phyloP scores from a whole-genome alignment of 2,329 filamentous ascomycete genomes.

The Colletotrichum sp. region DNA sequence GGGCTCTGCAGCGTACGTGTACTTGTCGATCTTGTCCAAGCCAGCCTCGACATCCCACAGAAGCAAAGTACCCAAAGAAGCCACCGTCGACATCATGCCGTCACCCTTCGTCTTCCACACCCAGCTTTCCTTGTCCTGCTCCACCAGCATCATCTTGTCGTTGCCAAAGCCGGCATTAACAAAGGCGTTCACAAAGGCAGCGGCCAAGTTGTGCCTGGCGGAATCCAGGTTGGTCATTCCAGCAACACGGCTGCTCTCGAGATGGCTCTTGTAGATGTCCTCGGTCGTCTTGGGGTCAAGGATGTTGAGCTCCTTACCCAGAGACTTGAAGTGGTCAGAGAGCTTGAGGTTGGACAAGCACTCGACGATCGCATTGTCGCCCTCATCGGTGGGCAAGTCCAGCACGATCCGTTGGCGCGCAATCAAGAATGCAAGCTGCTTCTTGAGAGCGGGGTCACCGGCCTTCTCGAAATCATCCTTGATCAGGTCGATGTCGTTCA shows the following conservation, averaged over 20 bases:
- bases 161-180: slow-evolving; percentile 95
- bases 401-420: slow-evolving; percentile 90
- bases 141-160: slow-evolving; percentile 97
- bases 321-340: slow-evolving; percentile 89
- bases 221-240: slow-evolving; percentile 96
- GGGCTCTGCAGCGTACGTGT: slow-evolving; percentile 83
- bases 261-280: slow-evolving; percentile 99
- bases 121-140: slow-evolving; percentile 89
- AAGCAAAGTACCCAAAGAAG: slow-evolving; percentile 88
- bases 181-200: slow-evolving; percentile 95
- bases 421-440: slow-evolving; percentile 93
- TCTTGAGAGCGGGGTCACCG: slow-evolving; percentile 81
- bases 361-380: slow-evolving; percentile 60
- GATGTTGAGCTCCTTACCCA: slow-evolving; percentile 96
- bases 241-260: slow-evolving; percentile 92
- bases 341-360: slow-evolving; percentile 88
- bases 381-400: slow-evolving; percentile 56
- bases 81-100: slow-evolving; percentile 95
- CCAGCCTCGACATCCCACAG: slow-evolving; percentile 94
- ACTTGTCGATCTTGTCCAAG: slow-evolving; percentile 92
- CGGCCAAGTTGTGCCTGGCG: slow-evolving; percentile 92
- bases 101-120: slow-evolving; percentile 99
- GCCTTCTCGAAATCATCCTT: slow-evolving; percentile 81
- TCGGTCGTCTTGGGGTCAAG: slow-evolving; percentile 96
- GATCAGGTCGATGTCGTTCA: slow-evolving; percentile 88